A percentile compares a stretch with the other conserved stretches of the same genome.
These are phyloP conservation scores for Colletotrichum cordylinicola DNA, from an alignment of 2,329 filamentous ascomycete species.

Conservation along the genomic window DNA sequence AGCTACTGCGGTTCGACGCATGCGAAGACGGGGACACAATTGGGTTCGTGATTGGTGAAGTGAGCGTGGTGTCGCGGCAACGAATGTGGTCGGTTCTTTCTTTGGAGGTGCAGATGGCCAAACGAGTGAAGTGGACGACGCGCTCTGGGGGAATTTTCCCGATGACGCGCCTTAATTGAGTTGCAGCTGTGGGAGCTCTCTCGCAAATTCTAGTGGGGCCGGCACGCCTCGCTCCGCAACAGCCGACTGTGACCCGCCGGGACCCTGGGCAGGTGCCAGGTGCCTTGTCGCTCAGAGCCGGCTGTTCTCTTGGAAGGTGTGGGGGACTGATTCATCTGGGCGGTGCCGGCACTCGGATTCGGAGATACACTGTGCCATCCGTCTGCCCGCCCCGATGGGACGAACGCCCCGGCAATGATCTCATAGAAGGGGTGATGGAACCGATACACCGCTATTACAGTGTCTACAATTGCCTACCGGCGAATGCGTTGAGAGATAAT, in stretches of 20 bases:
- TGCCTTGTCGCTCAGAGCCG: background rate
- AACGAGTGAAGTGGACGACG: background rate
- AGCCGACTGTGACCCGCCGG: background rate
- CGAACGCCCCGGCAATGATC: background rate
- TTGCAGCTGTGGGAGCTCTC: background rate
- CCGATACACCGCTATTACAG: background rate
- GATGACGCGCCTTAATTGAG: constrained; percentile 14
- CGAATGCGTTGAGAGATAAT: background rate
- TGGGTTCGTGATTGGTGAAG: background rate
- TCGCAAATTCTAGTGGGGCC: constrained; percentile 8
- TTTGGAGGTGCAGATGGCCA: background rate
- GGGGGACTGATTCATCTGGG: too few relatives aligned
- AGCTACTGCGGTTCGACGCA: background rate
- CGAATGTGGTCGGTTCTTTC: background rate
- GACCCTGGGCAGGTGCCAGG: background rate
- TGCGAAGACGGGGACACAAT: background rate
- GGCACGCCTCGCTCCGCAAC: constrained; percentile 9
- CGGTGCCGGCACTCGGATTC: constrained; percentile 4
- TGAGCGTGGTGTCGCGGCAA: background rate
- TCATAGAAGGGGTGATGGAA: background rate
- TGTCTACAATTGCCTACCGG: accelerated
- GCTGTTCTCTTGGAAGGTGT: background rate
- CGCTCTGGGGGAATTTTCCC: constrained; percentile 2
- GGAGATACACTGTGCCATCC: constrained; percentile 12
- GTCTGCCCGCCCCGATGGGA: background rate